A percentile compares a stretch with the other conserved stretches of the same genome.
These are phyloP conservation scores for Teunomyces panamensis DNA, from an alignment of 805 yeast genomes.

Conservation along the genomic window DNA sequence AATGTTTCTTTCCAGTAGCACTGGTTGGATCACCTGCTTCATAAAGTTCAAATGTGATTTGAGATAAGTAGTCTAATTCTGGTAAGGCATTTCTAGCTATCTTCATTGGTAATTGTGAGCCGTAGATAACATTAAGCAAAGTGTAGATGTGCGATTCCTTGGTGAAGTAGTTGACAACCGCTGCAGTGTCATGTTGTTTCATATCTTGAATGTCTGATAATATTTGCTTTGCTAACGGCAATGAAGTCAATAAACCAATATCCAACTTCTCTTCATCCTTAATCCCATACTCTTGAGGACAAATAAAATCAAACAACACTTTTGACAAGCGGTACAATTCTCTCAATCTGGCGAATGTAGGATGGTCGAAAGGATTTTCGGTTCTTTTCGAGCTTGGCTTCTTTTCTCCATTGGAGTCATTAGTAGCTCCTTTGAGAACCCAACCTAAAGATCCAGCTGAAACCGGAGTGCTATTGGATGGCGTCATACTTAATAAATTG, in stretches of 20 bases:
- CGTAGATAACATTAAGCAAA: conserved; percentile 83
- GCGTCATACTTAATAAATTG: conserved; percentile 16
- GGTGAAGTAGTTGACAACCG: conserved; percentile 86
- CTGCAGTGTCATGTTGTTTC: conserved; percentile 76
- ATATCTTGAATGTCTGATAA: conserved; percentile 76
- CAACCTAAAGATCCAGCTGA: conserved; percentile 72
- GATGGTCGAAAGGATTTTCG: conserved; percentile 64
- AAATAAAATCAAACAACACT: conserved; percentile 91
- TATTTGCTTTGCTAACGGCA: conserved; percentile 90
- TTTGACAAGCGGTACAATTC: conserved; percentile 89
- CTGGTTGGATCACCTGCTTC: conserved; percentile 66
- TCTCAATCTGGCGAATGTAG: conserved; percentile 73
- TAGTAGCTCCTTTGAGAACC: conserved; percentile 49
- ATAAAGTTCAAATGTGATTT: conserved; percentile 88
- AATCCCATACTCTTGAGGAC: conserved; percentile 98
- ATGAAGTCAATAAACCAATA: conserved; percentile 89
- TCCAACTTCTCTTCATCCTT: conserved; percentile 93
- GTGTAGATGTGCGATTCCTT: conserved; percentile 97
- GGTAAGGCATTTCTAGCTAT: conserved; percentile 94
- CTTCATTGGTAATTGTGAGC: conserved; percentile 91
- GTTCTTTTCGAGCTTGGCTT: conserved; percentile 17
- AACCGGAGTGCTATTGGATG: conserved; percentile 18
- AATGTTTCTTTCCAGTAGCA: conserved; percentile 73
- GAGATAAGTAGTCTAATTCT: conserved; percentile 92
- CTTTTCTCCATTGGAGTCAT: conserved; percentile 17